Evolutionary conservation across 2,329 filamentous ascomycete genomes (phyloP).

Genomic region (Beauveria bassiana): DNA sequence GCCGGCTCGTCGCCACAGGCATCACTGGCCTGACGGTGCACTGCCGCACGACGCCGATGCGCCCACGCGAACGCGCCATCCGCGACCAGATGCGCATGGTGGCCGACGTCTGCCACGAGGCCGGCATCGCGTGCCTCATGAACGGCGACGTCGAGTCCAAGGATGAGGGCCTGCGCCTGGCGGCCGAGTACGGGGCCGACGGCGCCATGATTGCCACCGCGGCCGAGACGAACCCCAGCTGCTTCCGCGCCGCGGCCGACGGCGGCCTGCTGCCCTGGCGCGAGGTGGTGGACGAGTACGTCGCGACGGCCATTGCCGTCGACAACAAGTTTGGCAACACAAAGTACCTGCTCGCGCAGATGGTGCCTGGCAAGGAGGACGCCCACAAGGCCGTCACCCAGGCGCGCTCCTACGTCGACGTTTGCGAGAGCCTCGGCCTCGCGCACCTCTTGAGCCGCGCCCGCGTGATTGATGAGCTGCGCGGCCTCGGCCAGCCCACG

Average conservation of each 20-base stretch:
- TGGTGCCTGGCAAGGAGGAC: slow-evolving; percentile 72
- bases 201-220: slow-evolving; percentile 96
- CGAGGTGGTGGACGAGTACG: slow-evolving; percentile 68
- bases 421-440: slow-evolving; percentile 58
- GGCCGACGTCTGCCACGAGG: slow-evolving; percentile 67
- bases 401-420: slow-evolving; percentile 63
- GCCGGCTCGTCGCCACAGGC: slow-evolving; percentile 72
- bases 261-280: slow-evolving; percentile 69
- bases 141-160: slow-evolving; percentile 83
- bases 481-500: slow-evolving; percentile 49
- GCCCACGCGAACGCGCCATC: slow-evolving; percentile 80
- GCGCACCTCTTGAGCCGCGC: slow-evolving; percentile 58
- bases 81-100: slow-evolving; percentile 82
- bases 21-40: slow-evolving; percentile 91
- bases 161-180: slow-evolving; percentile 63
- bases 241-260: slow-evolving; percentile 62
- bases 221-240: slow-evolving; percentile 85
- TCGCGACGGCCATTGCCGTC: slow-evolving; percentile 64
- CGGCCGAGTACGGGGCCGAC: slow-evolving; percentile 75
- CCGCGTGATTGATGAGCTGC: slow-evolving; percentile 52
- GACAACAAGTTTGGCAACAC: slow-evolving; percentile 89
- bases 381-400: slow-evolving; percentile 54
- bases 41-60: slow-evolving; percentile 94
- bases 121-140: slow-evolving; percentile 87
- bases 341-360: slow-evolving; percentile 79